These are phyloP conservation scores for Aquilaria yunnanensis DNA, from an alignment of 345 rosid species.

Conservation along the genomic window DNA sequence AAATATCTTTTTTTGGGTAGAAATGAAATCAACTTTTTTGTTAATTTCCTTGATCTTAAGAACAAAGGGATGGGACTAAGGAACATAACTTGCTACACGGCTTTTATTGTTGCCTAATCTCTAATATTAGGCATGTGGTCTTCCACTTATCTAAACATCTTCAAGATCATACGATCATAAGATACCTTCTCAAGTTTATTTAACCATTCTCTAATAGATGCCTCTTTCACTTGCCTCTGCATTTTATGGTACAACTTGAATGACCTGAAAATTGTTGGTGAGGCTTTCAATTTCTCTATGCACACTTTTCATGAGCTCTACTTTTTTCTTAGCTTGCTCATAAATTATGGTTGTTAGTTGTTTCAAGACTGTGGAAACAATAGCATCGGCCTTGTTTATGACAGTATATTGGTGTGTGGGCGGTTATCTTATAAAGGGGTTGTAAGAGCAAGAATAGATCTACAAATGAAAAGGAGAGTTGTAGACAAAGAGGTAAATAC, in stretches of 20 bases:
- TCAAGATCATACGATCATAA: background rate
- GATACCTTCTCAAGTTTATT: background rate
- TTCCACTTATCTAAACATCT: background rate
- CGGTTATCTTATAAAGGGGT: too few species aligned
- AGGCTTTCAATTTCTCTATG: background rate
- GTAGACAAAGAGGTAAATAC: too few species aligned
- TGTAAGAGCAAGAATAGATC: too few species aligned
- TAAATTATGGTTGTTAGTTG: too few species aligned
- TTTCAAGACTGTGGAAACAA: background rate
- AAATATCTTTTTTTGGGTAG: background rate
- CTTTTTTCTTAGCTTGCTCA: too few species aligned
- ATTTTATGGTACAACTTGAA: background rate
- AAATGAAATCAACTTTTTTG: background rate
- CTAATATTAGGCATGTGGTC: background rate
- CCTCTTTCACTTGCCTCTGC: slow-evolving; percentile 2
- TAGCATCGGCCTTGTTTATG: background rate
- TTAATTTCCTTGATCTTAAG: background rate
- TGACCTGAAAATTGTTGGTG: background rate
- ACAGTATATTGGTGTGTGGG: too few species aligned
- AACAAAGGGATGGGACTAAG: background rate
- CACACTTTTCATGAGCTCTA: too few species aligned
- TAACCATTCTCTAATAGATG: background rate
- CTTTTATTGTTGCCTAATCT: background rate
- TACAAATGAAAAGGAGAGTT: too few species aligned
- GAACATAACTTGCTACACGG: background rate